Evolutionary conservation across 345 rosid genomes (phyloP).

Genomic region (Iberis pinnata): DNA sequence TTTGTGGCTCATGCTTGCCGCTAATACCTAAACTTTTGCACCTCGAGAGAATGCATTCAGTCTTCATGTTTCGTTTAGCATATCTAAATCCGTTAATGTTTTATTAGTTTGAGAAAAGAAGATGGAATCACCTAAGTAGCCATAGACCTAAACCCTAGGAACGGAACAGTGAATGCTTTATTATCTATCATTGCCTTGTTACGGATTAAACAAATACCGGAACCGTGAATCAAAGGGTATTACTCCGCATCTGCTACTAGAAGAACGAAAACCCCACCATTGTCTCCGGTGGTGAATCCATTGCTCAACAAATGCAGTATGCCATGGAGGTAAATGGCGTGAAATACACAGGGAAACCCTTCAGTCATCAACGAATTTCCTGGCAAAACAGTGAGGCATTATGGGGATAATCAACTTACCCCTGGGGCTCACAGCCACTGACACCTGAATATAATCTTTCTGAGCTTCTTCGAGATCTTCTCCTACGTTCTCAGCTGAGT

Average conservation of each 20-base stretch:
- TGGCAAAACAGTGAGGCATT: constrained; percentile 59
- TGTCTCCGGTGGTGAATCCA: constrained; percentile 64
- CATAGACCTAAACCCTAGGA: constrained; percentile 18
- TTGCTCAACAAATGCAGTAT: constrained; percentile 71
- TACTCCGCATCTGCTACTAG: constrained; percentile 58
- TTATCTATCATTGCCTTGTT: constrained; percentile 16
- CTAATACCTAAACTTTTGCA: background rate
- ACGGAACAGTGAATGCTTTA: background rate
- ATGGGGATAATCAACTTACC: constrained; percentile 82
- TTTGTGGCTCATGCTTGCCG: background rate
- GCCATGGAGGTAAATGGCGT: constrained; percentile 62
- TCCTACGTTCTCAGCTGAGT: constrained; percentile 51
- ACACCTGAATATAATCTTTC: constrained; percentile 64
- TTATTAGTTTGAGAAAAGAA: constrained; percentile 16
- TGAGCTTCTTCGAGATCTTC: constrained; percentile 83
- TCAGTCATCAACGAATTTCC: constrained; percentile 59
- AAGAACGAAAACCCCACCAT: constrained; percentile 58
- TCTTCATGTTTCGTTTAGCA: constrained; percentile 4
- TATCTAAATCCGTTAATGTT: background rate
- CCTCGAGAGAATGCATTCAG: background rate
- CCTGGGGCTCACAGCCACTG: constrained; percentile 74
- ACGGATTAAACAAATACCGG: constrained; percentile 70
- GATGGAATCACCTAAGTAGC: constrained; percentile 16
- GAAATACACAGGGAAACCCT: constrained; percentile 80
- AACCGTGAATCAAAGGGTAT: constrained; percentile 73